Percentiles rank a stretch among this genome's conserved stretches.
Conservation (phyloP, 306 rosid species). For the Acmispon strigosus region DNA sequence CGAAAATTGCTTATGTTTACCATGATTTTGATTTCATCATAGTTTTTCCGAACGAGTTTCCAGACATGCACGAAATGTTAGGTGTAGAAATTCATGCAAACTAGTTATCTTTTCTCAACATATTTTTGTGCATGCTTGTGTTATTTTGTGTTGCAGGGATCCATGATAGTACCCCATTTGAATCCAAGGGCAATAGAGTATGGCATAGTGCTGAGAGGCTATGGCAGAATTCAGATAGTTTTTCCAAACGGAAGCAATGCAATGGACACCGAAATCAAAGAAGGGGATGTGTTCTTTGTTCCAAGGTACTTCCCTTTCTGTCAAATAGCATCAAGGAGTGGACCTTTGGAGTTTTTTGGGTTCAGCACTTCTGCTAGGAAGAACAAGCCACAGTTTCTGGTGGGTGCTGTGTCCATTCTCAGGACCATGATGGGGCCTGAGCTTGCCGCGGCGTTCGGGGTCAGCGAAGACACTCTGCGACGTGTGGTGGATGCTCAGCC, state of each 20-base stretch:
- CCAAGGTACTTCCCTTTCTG: conserved; percentile 73
- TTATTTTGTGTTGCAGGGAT: conserved; percentile 38
- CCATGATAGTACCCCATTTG: conserved; percentile 89
- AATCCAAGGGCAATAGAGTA: conserved; percentile 72
- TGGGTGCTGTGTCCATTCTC: conserved; percentile 48
- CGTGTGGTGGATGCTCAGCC: background rate
- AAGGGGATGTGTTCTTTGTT: conserved; percentile 73
- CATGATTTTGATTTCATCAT: too few relatives aligned
- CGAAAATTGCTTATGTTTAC: too few relatives aligned
- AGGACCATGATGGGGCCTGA: conserved; percentile 51
- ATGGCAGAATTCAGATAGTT: conserved; percentile 48
- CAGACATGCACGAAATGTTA: too few relatives aligned
- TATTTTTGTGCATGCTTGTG: background rate
- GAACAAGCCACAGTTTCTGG: conserved; percentile 70
- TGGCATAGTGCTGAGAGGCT: conserved; percentile 48
- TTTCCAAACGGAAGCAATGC: conserved; percentile 72
- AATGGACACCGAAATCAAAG: conserved; percentile 34
- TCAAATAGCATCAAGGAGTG: conserved; percentile 71
- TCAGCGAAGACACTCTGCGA: conserved; percentile 30
- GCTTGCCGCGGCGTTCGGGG: conserved; percentile 63
- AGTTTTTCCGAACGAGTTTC: too few relatives aligned
- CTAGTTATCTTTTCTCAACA: background rate
- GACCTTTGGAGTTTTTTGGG: conserved; percentile 73
- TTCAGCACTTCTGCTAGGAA: conserved; percentile 62
- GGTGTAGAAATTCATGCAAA: background rate